phyloP scores from a whole-genome alignment of 768 basidiomycete species.

The Leccinum fibrillosum region DNA sequence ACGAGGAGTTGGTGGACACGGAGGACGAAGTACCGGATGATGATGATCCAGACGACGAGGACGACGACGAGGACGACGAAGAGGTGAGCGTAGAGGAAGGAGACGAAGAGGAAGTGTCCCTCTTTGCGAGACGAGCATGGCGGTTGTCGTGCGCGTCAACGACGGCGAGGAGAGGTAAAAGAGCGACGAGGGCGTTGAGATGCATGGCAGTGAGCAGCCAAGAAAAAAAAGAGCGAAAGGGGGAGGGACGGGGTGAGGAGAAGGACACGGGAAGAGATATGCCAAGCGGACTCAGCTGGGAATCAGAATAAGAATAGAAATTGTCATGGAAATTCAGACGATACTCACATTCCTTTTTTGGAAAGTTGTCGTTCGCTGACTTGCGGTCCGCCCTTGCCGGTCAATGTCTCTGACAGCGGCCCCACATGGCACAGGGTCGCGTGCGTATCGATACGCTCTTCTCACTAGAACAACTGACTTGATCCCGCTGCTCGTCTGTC shows the following conservation, averaged over 20 bases:
- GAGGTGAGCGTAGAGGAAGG: slow-evolving; percentile 2
- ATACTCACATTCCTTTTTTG: not conserved
- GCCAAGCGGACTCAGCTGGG: not conserved
- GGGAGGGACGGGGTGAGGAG: not conserved
- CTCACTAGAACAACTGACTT: not conserved
- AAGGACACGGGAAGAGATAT: not conserved
- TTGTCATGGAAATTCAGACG: not conserved
- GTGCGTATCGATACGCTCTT: not conserved
- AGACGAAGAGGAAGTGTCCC: slow-evolving; percentile 12
- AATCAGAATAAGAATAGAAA: not conserved
- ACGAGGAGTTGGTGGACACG: slow-evolving; percentile 2
- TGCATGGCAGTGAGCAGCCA: slow-evolving; percentile 36
- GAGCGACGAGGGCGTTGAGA: slow-evolving; percentile 39
- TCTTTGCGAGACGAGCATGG: slow-evolving; percentile 40
- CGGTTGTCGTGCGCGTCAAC: slow-evolving; percentile 38
- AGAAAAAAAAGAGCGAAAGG: slow-evolving; percentile 3
- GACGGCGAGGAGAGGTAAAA: slow-evolving; percentile 41
- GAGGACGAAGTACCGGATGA: not conserved
- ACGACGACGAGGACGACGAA: not conserved
- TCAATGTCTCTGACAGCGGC: not conserved
- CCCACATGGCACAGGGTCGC: not conserved
- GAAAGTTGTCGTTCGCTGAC: not conserved
- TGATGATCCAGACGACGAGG: not conserved
- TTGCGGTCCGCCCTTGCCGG: not conserved
- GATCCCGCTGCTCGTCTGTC: not conserved